Conservation (phyloP, 2,329 filamentous ascomycete species). For the Colletotrichum sp. region DNA sequence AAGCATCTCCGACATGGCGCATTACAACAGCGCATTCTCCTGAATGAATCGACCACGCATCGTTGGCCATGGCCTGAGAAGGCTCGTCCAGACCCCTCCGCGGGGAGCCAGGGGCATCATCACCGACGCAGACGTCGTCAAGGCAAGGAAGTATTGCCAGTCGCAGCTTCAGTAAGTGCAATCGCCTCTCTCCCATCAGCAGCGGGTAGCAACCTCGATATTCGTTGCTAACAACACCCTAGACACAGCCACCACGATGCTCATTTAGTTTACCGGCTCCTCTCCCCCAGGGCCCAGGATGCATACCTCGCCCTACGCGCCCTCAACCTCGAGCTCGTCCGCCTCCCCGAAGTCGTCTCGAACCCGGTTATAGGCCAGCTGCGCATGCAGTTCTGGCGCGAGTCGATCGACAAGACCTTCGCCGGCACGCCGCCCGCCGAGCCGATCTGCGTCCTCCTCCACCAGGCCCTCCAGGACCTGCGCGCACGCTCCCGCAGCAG, state of each 20-base stretch:
- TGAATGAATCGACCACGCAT: constrained; percentile 45
- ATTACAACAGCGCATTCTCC: constrained; percentile 20
- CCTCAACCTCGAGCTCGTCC: constrained; percentile 90
- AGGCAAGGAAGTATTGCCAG: constrained; percentile 59
- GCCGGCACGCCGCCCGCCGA: constrained; percentile 83
- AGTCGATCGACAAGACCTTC: constrained; percentile 80
- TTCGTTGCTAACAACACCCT: not conserved
- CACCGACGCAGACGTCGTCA: constrained; percentile 56
- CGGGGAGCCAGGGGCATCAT: constrained; percentile 36
- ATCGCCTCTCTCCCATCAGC: not conserved
- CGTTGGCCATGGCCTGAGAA: constrained; percentile 41
- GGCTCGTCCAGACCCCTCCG: constrained; percentile 32
- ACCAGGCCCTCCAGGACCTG: constrained; percentile 72
- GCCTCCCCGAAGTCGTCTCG: constrained; percentile 88
- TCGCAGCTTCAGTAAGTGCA: constrained; percentile 54
- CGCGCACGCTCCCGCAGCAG: constrained; percentile 39
- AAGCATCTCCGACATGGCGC: constrained; percentile 16
- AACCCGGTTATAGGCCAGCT: constrained; percentile 86
- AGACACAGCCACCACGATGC: constrained; percentile 91
- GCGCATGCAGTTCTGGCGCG: constrained; percentile 95
- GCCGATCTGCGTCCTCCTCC: constrained; percentile 85
- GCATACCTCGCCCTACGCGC: constrained; percentile 90
- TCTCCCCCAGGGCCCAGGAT: constrained; percentile 76
- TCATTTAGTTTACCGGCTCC: constrained; percentile 83
- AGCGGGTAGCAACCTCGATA: not conserved